A percentile compares a stretch with the other conserved stretches of the same genome.
Conservation (phyloP, 495 filamentous ascomycete genomes). For the Cenococcum geophilum region DNA sequence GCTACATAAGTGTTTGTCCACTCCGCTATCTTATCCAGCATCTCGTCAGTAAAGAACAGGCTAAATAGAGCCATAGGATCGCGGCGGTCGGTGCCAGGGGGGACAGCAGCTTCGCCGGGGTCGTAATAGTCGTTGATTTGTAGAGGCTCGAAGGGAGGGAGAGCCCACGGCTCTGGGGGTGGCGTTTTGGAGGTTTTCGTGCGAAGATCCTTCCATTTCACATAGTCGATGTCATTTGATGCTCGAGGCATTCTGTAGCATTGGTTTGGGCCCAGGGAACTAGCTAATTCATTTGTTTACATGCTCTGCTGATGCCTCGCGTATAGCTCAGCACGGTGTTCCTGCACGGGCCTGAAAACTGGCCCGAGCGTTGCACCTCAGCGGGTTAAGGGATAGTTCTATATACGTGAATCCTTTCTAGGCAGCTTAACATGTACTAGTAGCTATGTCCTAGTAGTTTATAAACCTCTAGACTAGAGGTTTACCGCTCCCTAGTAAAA, state of each 20-base stretch:
- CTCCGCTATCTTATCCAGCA: neutral
- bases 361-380: too few species aligned
- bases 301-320: constrained; percentile 2
- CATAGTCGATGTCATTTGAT: constrained; percentile 2
- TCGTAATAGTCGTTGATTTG: constrained; percentile 2
- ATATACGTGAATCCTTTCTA: too few species aligned
- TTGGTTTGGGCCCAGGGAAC: neutral
- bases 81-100: neutral
- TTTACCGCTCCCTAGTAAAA: too few species aligned
- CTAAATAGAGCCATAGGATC: neutral
- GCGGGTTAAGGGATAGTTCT: too few species aligned
- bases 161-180: neutral
- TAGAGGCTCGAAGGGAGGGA: neutral
- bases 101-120: constrained; percentile 4
- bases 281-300: constrained; percentile 3
- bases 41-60: too few species aligned
- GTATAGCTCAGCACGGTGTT: too few species aligned
- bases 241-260: neutral
- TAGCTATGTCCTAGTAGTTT: too few species aligned
- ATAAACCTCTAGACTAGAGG: too few species aligned
- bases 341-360: too few species aligned
- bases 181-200: neutral
- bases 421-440: too few species aligned
- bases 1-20: neutral
- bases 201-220: constrained; percentile 5